Conservation (phyloP, 495 filamentous ascomycete genomes). For the Podospora appendiculata region DNA sequence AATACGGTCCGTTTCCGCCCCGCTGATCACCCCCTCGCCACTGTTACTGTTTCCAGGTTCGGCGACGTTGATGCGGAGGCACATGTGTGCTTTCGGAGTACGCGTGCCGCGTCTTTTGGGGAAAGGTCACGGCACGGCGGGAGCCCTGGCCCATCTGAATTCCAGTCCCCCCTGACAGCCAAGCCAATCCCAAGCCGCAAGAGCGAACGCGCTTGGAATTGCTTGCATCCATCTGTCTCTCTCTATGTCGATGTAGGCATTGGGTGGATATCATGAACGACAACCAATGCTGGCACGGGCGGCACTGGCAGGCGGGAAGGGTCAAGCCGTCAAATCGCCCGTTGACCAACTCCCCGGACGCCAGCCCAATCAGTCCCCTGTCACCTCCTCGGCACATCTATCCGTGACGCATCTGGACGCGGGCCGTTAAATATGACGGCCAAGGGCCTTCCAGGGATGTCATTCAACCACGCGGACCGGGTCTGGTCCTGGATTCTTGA, state of each 20-base stretch:
- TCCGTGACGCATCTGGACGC: constrained; percentile 2
- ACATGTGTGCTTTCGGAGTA: constrained; percentile 11
- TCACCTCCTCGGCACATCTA: constrained; percentile 1
- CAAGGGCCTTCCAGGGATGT: not conserved
- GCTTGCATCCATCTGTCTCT: no score
- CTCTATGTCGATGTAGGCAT: no score
- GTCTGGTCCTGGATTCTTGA: not conserved
- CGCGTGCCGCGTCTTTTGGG: constrained; percentile 17
- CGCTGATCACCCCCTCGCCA: no score
- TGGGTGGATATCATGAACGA: no score
- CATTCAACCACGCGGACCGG: not conserved
- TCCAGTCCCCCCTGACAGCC: no score
- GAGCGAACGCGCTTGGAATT: no score
- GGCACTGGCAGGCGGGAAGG: not conserved
- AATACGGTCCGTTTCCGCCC: no score
- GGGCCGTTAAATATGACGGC: not conserved
- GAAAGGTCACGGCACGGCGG: constrained; percentile 23
- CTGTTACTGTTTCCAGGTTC: not conserved
- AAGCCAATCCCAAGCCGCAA: no score
- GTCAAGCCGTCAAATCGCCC: not conserved
- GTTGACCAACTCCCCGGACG: not conserved
- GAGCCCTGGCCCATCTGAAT: constrained; percentile 16
- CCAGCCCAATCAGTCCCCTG: not conserved
- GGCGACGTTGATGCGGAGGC: not conserved
- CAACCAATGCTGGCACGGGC: no score